These are phyloP conservation scores for Leishmania braziliensis DNA, from an alignment of 208 protist genomes.

Conservation along the genomic window DNA sequence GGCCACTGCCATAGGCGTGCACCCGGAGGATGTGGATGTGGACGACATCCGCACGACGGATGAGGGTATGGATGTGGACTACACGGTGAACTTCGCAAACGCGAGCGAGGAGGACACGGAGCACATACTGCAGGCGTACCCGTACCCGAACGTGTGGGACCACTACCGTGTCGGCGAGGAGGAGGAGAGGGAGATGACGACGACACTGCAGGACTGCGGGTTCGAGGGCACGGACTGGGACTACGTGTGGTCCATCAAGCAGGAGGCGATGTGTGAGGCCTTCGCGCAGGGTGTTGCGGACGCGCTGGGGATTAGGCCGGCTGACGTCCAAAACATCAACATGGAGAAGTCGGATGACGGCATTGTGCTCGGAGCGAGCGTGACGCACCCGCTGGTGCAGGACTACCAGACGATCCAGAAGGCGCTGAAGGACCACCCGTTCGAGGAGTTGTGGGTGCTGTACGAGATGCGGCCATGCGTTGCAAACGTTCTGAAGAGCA, in stretches of 20 bases:
- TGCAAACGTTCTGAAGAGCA: not conserved
- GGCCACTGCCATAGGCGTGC: conserved; percentile 31
- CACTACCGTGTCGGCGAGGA: conserved; percentile 15
- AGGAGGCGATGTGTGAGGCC: conserved; percentile 37
- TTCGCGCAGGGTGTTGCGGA: conserved; percentile 34
- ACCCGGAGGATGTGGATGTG: conserved; percentile 32
- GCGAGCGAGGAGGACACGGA: conserved; percentile 11
- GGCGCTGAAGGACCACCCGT: conserved; percentile 38
- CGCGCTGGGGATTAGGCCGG: conserved; percentile 15
- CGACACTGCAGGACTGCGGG: conserved; percentile 7
- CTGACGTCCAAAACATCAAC: conserved; percentile 7
- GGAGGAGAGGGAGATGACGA: not conserved
- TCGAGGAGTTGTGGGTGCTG: conserved; percentile 45
- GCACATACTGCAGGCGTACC: not conserved
- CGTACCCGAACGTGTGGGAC: conserved; percentile 46
- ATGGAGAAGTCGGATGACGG: not conserved
- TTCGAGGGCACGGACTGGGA: conserved; percentile 51
- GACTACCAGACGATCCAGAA: conserved; percentile 36
- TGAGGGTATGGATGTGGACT: conserved; percentile 36
- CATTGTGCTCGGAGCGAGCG: conserved; percentile 1
- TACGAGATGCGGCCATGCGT: conserved; percentile 25
- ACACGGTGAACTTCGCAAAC: conserved; percentile 24
- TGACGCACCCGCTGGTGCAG: conserved; percentile 37
- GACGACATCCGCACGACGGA: conserved; percentile 17
- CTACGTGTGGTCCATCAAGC: conserved; percentile 33